Base-by-base conservation (phyloP, 2,329 filamentous ascomycete genomes). In the Rutstroemia sydowiana region DNA sequence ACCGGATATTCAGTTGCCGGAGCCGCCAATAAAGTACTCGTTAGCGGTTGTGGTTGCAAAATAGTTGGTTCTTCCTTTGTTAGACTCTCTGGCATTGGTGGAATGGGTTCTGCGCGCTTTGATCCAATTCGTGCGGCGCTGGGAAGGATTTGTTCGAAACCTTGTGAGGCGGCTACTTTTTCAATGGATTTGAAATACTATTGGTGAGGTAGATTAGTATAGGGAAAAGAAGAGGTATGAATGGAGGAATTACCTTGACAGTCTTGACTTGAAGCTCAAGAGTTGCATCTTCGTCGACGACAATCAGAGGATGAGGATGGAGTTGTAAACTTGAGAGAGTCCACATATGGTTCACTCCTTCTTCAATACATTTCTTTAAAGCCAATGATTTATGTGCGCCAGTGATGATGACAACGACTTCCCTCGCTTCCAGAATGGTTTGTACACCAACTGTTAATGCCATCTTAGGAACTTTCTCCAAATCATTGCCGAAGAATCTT, bases 321-420 rank as follows among this genome's bases (percentile, higher is more conserved):
- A 92, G 72, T 67, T 95, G 88, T 39, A 95, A 74, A 50, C 81
- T 82, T 8, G 87, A 92, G 6, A 93, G 76, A 1, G 88, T 92
- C 88, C 88, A 95, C 86, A 92, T 92, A 71, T 93, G 88, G 68
- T 90, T 92, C 55, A 95, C 79, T 28, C 85, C 85, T 52, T 85
- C 84, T 68, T 95, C 88, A 57, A 95, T 80, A 60, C 86, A 90
- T 62, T 82, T 85, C 67, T 91, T 85, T 57, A 95, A 71, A 26
- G 88, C 88, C 31, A 87, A 73, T 1, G 88, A 81, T 70, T 95
- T 95, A 73, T 88, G 86, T 40, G 86, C 82, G 20, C 88, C 88
- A 1, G 87, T 80, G 57, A 90, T 88, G 61, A 95, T 88, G 60
- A 90, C 83, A 26, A 93, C 82, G 9, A 95, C 86, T 69, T 93